Percentiles rank a stretch among this genome's conserved stretches.
phyloP scores from a whole-genome alignment of 2,329 filamentous ascomycete species.

The Paramyrothecium sp. region DNA sequence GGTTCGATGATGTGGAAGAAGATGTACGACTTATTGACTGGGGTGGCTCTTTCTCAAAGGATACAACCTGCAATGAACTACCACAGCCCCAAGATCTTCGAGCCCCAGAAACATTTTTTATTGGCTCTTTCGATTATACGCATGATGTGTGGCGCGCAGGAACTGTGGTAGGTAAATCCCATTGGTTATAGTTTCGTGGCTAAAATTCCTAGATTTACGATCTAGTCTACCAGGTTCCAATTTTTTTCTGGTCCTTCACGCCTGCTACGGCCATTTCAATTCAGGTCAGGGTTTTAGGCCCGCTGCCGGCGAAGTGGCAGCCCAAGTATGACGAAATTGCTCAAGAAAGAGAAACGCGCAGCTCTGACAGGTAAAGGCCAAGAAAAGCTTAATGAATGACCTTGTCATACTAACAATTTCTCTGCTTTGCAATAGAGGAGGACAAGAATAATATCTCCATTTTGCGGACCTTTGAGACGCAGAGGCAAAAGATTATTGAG shows the following conservation, averaged over 20 bases:
- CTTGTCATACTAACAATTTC: too few relatives aligned
- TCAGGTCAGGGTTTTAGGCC: not conserved
- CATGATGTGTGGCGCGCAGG: slow-evolving; percentile 11
- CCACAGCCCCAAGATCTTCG: not conserved
- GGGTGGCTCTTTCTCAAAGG: slow-evolving; percentile 6
- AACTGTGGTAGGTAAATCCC: slow-evolving; percentile 3
- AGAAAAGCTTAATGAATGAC: too few relatives aligned
- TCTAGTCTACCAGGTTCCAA: too few relatives aligned
- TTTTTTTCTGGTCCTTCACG: too few relatives aligned
- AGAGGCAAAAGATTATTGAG: too few relatives aligned
- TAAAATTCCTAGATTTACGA: not conserved
- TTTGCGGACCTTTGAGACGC: too few relatives aligned
- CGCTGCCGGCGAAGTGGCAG: slow-evolving; percentile 1
- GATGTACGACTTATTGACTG: slow-evolving; percentile 9
- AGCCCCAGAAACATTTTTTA: slow-evolving; percentile 8
- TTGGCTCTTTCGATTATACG: not conserved
- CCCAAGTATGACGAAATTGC: not conserved
- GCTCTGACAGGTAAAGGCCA: too few relatives aligned
- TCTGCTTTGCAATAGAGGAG: too few relatives aligned
- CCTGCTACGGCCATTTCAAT: not conserved
- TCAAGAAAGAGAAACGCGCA: not conserved
- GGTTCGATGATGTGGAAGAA: slow-evolving; percentile 2
- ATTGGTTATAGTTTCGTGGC: not conserved
- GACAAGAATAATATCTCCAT: too few relatives aligned
- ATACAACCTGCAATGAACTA: not conserved